Evolutionary conservation across 23 red algal genomes (phyloP).

Genomic region (Gracilaria domingensis): DNA sequence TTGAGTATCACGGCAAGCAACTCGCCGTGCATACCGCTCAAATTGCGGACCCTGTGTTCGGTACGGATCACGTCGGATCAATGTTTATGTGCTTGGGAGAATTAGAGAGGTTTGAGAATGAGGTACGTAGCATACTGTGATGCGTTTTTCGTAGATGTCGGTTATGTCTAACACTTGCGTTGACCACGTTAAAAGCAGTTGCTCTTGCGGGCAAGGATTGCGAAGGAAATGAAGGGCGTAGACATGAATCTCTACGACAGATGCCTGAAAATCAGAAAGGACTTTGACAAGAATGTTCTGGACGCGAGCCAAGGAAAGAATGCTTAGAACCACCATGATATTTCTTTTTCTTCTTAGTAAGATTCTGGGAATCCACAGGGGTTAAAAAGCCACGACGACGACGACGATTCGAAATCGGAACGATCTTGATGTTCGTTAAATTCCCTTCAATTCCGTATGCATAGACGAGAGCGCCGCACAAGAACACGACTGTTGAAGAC

Average conservation of each 20-base stretch:
- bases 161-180: background rate
- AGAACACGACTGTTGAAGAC: too few species aligned
- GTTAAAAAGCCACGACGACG: too few species aligned
- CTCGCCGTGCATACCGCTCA: slow-evolving; percentile 29
- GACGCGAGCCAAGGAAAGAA: background rate
- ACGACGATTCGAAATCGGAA: too few species aligned
- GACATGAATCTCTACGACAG: slow-evolving; percentile 51
- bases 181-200: background rate
- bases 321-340: background rate
- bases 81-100: slow-evolving; percentile 45
- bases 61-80: slow-evolving; percentile 16
- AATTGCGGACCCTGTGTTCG: slow-evolving; percentile 14
- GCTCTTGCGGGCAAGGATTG: slow-evolving; percentile 38
- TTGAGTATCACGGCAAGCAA: slow-evolving; percentile 38
- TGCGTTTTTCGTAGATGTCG: background rate
- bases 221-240: slow-evolving; percentile 41
- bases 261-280: slow-evolving; percentile 46
- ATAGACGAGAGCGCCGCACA: too few species aligned
- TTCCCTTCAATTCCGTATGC: too few species aligned
- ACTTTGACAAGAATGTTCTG: slow-evolving; percentile 44
- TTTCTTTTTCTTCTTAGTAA: too few species aligned
- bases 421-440: too few species aligned
- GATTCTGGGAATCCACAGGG: too few species aligned
- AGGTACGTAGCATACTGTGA: slow-evolving; percentile 18
- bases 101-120: slow-evolving; percentile 35